Conservation (phyloP, 129 eudicot species). For the Chrysanthemum lavandulifolium region DNA sequence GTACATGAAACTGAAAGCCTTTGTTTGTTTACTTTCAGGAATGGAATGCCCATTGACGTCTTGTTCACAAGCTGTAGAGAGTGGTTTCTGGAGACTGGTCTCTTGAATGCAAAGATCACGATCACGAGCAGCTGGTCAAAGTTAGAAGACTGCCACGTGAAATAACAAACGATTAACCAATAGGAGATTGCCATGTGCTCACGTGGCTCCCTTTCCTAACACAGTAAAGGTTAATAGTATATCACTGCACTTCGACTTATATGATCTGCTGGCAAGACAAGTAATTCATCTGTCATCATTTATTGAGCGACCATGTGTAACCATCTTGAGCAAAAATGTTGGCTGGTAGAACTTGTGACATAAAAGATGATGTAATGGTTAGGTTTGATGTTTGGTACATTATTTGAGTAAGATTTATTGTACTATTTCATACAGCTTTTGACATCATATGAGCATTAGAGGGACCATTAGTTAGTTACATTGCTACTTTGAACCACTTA, state of each 20-base stretch:
- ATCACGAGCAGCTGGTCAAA: conserved; percentile 66
- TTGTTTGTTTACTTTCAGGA: conserved; percentile 41
- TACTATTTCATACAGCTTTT: neutral
- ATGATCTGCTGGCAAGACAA: neutral
- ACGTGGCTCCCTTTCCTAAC: neutral
- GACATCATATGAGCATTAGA: neutral
- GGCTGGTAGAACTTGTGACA: neutral
- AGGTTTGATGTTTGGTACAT: neutral
- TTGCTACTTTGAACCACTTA: conserved; percentile 9
- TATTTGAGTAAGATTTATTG: neutral
- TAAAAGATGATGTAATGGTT: conserved; percentile 5
- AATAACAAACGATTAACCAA: conserved; percentile 61
- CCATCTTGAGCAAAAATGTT: conserved; percentile 6
- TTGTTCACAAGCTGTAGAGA: conserved; percentile 77
- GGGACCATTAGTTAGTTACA: conserved; percentile 14
- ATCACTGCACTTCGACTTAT: neutral
- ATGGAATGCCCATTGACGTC: conserved; percentile 58
- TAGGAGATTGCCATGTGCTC: conserved; percentile 27
- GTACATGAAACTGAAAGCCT: conserved; percentile 1
- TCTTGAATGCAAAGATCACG: conserved; percentile 80
- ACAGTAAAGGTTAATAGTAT: neutral
- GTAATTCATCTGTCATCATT: neutral
- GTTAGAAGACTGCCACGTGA: conserved; percentile 71
- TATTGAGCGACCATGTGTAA: neutral
- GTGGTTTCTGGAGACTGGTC: conserved; percentile 76